A percentile compares a stretch with the other conserved stretches of the same genome.
These are phyloP conservation scores for Cenchrus fungigraminus DNA, from an alignment of 176 grass and related monocot species.

Conservation along the genomic window DNA sequence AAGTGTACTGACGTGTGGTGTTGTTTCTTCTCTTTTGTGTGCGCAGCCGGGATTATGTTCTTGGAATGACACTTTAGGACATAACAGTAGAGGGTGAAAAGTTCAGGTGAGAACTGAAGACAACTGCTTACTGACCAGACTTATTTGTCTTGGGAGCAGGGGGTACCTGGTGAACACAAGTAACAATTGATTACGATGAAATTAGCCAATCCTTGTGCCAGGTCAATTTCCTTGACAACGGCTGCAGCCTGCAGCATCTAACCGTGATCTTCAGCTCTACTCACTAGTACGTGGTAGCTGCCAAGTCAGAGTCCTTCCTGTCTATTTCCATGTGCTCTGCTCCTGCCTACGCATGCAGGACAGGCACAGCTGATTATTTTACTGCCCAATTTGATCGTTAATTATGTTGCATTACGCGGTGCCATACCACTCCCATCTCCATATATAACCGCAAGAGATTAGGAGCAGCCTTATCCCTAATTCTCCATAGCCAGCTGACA, in stretches of 20 bases:
- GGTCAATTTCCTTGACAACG: background rate
- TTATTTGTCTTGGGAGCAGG: background rate
- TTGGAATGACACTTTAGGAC: background rate
- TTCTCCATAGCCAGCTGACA: background rate
- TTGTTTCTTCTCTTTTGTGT: too few relatives aligned
- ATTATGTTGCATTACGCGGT: background rate
- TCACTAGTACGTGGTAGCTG: slow-evolving; percentile 1
- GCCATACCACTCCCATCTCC: background rate
- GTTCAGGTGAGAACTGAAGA: slow-evolving; percentile 9
- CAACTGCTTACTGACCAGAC: background rate
- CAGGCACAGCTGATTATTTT: background rate
- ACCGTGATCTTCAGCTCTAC: background rate
- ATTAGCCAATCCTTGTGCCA: background rate
- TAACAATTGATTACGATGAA: background rate
- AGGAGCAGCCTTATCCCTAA: background rate
- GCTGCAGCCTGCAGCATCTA: background rate
- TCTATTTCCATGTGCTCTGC: slow-evolving; percentile 17
- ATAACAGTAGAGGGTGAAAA: background rate
- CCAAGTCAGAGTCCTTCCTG: background rate
- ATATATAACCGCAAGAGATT: background rate
- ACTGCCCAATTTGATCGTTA: background rate
- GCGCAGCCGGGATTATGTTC: too few relatives aligned
- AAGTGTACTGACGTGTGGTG: too few relatives aligned
- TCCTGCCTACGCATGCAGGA: slow-evolving; percentile 5
- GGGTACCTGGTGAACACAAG: slow-evolving; percentile 12